Conservation (phyloP, 768 basidiomycete species). For the Hygrophoropsis aurantiaca region DNA sequence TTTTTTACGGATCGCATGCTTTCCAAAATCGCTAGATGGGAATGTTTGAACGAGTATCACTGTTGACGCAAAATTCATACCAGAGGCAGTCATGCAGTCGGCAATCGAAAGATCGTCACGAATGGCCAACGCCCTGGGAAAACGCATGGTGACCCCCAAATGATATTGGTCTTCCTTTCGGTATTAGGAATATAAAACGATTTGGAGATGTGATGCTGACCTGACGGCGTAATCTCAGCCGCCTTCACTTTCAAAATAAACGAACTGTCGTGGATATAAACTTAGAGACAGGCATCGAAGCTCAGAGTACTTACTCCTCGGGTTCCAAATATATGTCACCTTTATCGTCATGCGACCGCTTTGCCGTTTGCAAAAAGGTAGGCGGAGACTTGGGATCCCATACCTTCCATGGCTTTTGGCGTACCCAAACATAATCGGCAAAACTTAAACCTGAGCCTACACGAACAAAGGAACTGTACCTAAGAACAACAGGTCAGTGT, state of each 20-base stretch:
- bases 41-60: not conserved
- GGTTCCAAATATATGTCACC: constrained; percentile 92
- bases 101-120: constrained; percentile 73
- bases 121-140: constrained; percentile 81
- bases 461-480: constrained; percentile 85
- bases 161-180: constrained; percentile 69
- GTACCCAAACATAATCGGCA: constrained; percentile 84
- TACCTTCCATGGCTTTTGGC: constrained; percentile 76
- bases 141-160: constrained; percentile 87
- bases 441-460: constrained; percentile 89
- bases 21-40: constrained; percentile 54
- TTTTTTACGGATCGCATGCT: constrained; percentile 64
- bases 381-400: constrained; percentile 79
- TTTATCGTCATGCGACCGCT: constrained; percentile 69
- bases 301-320: constrained; percentile 78
- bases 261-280: constrained; percentile 68
- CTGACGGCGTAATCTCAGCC: constrained; percentile 80
- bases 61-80: constrained; percentile 31
- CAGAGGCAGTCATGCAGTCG: constrained; percentile 72
- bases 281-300: not conserved
- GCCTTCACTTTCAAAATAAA: constrained; percentile 94
- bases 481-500: constrained; percentile 25
- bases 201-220: constrained; percentile 35
- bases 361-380: constrained; percentile 61
- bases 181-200: not conserved